phyloP scores from a whole-genome alignment of 352 stramenopile species.

The Globisporangium iwayamae region DNA sequence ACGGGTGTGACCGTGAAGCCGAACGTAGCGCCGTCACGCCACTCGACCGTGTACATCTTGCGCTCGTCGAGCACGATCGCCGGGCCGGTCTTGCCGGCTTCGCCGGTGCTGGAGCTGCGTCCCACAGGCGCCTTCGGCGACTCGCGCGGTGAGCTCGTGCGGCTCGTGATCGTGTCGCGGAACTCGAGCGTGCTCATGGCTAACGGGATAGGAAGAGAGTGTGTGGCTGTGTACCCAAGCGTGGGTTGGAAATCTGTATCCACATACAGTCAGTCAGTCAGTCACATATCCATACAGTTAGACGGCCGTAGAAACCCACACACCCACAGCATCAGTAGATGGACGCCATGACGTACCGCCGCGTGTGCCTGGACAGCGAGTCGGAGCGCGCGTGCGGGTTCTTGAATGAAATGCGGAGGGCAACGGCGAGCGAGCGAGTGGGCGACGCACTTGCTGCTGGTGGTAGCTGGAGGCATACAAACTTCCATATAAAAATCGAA shows the following conservation, averaged over 20 bases:
- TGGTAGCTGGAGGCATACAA: neutral
- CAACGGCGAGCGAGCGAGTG: neutral
- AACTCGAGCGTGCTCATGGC: constrained; percentile 16
- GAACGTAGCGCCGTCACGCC: constrained; percentile 53
- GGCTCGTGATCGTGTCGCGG: constrained; percentile 7
- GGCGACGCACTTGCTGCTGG: neutral
- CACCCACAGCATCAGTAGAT: neutral
- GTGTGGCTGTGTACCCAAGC: constrained; percentile 5
- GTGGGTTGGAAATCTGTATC: neutral
- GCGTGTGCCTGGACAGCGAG: neutral
- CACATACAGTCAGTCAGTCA: neutral
- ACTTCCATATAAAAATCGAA: constrained; percentile 4
- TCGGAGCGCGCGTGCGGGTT: constrained; percentile 1
- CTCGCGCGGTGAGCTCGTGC: constrained; percentile 2
- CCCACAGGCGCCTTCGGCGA: neutral
- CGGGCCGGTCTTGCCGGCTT: constrained; percentile 20
- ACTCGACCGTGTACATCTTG: constrained; percentile 78
- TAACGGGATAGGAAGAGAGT: neutral
- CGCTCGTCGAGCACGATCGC: constrained; percentile 57
- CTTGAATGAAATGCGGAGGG: constrained; percentile 1
- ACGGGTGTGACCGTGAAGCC: constrained; percentile 72
- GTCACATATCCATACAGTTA: neutral
- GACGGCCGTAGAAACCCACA: neutral
- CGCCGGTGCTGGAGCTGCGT: constrained; percentile 16
- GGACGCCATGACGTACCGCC: constrained; percentile 2